Conservation (phyloP, 129 eudicot species). For the Daucus carota region DH1_v3.0 NC_030382.2:45803501-45804000, state of each 20-base stretch:
- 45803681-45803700: conserved; percentile 41
- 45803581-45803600: conserved; percentile 70
- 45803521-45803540: conserved; percentile 69
- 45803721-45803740: conserved; percentile 47
- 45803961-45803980: too few species aligned
- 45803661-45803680: conserved; percentile 80
- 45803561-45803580: conserved; percentile 55
- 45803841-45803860: too few species aligned
- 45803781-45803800: conserved; percentile 70
- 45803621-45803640: conserved; percentile 67
- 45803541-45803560: conserved; percentile 75
- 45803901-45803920: too few species aligned
- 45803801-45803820: too few species aligned
- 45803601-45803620: conserved; percentile 68
- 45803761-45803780: conserved; percentile 90
- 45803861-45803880: too few species aligned
- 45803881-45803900: too few species aligned
- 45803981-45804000: too few species aligned
- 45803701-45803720: conserved; percentile 57
- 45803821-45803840: too few species aligned
- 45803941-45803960: too few species aligned
- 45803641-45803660: conserved; percentile 82
- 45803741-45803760: conserved; percentile 70
- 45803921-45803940: too few species aligned
- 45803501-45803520: conserved; percentile 41